These are phyloP conservation scores for Metschnikowia matae DNA, from an alignment of 805 yeast species.

Conservation along the genomic window DNA sequence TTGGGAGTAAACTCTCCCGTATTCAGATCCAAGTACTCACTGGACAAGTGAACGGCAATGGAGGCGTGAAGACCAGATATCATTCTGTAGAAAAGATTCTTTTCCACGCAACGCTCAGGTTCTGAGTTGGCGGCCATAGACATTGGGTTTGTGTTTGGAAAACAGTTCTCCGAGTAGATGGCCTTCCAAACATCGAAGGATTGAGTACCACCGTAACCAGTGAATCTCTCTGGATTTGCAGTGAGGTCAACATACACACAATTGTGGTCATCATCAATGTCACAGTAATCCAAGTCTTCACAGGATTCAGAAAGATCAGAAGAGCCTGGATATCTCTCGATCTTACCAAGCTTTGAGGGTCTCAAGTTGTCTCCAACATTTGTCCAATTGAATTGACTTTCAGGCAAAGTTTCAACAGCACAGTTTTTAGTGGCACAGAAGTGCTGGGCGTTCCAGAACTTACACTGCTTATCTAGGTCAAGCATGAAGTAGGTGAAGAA, in stretches of 20 bases:
- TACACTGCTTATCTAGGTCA: conserved; percentile 78
- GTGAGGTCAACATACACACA: conserved; percentile 82
- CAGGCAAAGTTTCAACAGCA: conserved; percentile 70
- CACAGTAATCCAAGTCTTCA: conserved; percentile 63
- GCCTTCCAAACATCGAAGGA: conserved; percentile 91
- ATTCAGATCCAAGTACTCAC: conserved; percentile 59
- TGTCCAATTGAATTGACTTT: conserved; percentile 66
- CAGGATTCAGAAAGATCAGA: conserved; percentile 21
- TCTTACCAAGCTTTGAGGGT: conserved; percentile 62
- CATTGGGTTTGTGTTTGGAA: conserved; percentile 48
- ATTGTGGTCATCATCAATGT: conserved; percentile 58
- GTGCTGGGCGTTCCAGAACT: conserved; percentile 79
- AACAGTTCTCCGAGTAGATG: conserved; percentile 89
- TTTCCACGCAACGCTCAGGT: conserved; percentile 67
- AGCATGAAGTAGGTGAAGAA: conserved; percentile 86
- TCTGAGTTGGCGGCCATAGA: conserved; percentile 29
- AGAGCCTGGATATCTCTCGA: conserved; percentile 22
- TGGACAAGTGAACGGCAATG: conserved; percentile 86
- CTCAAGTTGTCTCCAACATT: conserved; percentile 62
- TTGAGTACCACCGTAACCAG: conserved; percentile 93
- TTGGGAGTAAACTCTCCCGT: conserved; percentile 85
- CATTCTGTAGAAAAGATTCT: conserved; percentile 80
- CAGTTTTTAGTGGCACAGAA: conserved; percentile 85
- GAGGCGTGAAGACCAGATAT: conserved; percentile 95
- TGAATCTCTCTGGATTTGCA: conserved; percentile 91